Evolutionary conservation across 805 yeast species (phyloP).

Genomic region (Candida hungchunana): DNA sequence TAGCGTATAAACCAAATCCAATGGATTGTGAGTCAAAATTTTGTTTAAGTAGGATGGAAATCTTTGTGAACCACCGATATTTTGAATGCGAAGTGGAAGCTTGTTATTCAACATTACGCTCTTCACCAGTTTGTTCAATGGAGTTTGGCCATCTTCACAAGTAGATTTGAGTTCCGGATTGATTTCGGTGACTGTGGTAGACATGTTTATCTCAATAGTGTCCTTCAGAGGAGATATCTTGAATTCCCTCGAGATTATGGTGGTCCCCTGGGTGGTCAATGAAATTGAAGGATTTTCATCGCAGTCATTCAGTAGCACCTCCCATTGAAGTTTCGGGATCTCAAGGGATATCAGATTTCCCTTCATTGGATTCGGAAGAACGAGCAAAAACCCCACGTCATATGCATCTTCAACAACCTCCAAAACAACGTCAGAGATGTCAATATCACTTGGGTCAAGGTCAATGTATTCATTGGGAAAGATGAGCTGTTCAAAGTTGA

Average conservation of each 20-base stretch:
- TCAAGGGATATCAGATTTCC: constrained; percentile 19
- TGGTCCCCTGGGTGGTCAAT: constrained; percentile 22
- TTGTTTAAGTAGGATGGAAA: constrained; percentile 23
- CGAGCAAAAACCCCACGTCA: constrained; percentile 14
- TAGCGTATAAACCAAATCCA: constrained; percentile 16
- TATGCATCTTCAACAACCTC: constrained; percentile 21
- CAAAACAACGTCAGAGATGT: constrained; percentile 25
- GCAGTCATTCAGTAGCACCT: constrained; percentile 35
- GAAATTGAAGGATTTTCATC: constrained; percentile 25
- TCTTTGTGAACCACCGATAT: constrained; percentile 19
- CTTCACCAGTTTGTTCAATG: constrained; percentile 14
- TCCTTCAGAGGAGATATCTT: constrained; percentile 16
- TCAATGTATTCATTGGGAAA: constrained; percentile 22
- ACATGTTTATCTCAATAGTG: constrained; percentile 9
- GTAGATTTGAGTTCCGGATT: constrained; percentile 2
- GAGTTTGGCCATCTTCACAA: constrained; percentile 11
- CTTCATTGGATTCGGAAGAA: constrained; percentile 23
- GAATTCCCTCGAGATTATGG: constrained; percentile 10
- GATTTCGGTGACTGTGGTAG: constrained; percentile 9
- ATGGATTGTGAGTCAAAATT: constrained; percentile 12
- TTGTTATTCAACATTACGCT: constrained; percentile 16
- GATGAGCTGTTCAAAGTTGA: constrained; percentile 31
- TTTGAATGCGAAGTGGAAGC: constrained; percentile 18
- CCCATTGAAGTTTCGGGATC: constrained; percentile 37
- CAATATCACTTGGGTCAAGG: constrained; percentile 19